These are phyloP conservation scores for Entomortierella parvispora DNA, from an alignment of 192 early-diverging fungal genomes.

Conservation along the genomic window DNA sequence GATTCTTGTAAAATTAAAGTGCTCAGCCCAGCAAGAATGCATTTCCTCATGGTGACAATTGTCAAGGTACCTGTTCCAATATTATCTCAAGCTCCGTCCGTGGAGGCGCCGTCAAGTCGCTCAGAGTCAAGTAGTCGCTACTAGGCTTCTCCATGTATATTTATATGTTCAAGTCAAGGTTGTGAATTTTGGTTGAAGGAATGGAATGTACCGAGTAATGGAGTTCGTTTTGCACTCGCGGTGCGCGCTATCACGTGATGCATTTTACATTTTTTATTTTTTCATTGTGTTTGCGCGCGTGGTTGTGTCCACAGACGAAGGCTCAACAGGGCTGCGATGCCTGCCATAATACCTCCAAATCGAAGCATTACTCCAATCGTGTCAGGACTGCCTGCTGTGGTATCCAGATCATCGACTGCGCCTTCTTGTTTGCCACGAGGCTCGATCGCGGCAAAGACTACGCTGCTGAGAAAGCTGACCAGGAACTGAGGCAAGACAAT, in stretches of 20 bases:
- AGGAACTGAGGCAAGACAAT: slow-evolving; percentile 94
- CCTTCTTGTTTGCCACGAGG: slow-evolving; percentile 6
- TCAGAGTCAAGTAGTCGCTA: slow-evolving; percentile 31
- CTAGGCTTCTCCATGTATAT: slow-evolving; percentile 27
- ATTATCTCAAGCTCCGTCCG: slow-evolving; percentile 23
- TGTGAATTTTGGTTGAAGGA: too few relatives aligned
- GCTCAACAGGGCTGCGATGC: slow-evolving; percentile 55
- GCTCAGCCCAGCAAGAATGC: too few relatives aligned
- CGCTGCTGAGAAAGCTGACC: slow-evolving; percentile 81
- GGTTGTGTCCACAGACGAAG: slow-evolving; percentile 50
- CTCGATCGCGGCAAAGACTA: slow-evolving; percentile 85
- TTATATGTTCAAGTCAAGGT: too few relatives aligned
- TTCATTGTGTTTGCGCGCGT: not conserved
- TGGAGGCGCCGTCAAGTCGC: slow-evolving; percentile 29
- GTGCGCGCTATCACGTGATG: too few relatives aligned
- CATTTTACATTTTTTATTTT: slow-evolving; percentile 8
- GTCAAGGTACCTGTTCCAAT: slow-evolving; percentile 21
- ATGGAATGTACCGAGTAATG: too few relatives aligned
- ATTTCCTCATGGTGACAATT: not conserved
- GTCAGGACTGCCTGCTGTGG: slow-evolving; percentile 27
- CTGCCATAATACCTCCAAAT: slow-evolving; percentile 67
- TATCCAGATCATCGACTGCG: not conserved
- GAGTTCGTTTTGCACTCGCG: too few relatives aligned
- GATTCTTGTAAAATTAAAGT: too few relatives aligned
- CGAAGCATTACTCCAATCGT: slow-evolving; percentile 66